A percentile compares a stretch with the other conserved stretches of the same genome.
phyloP scores from a whole-genome alignment of 2,329 filamentous ascomycete species.

The Arthrinium puccinioides region DNA sequence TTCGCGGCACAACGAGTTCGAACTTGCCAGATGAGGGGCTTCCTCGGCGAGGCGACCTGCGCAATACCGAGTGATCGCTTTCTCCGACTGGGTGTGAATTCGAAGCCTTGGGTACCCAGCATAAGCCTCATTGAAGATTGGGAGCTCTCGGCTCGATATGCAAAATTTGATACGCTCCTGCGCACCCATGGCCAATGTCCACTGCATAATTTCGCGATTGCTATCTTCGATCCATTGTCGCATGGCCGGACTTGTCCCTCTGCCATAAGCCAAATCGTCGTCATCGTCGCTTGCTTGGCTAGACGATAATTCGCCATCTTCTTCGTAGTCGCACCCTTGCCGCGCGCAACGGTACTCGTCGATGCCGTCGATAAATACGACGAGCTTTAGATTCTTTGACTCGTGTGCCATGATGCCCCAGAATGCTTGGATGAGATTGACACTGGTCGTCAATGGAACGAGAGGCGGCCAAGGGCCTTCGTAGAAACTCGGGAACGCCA shows the following conservation, averaged over 20 bases:
- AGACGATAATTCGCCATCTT: constrained; percentile 13
- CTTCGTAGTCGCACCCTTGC: constrained; percentile 15
- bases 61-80: constrained; percentile 3
- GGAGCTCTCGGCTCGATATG: constrained; percentile 4
- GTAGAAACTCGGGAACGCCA: constrained; percentile 12
- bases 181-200: constrained; percentile 6
- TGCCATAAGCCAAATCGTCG: too few species aligned
- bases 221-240: constrained; percentile 22
- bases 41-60: constrained; percentile 1
- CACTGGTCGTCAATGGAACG: constrained; percentile 15
- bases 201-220: constrained; percentile 16
- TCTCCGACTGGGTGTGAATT: not conserved
- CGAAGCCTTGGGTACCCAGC: not conserved
- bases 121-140: not conserved
- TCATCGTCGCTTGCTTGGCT: constrained; percentile 14
- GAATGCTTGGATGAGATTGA: constrained; percentile 20
- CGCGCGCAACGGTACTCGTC: constrained; percentile 22
- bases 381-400: constrained; percentile 16
- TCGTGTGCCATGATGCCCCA: constrained; percentile 20
- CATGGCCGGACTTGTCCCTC: constrained; percentile 15
- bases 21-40: not conserved
- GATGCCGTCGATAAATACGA: constrained; percentile 20
- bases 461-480: constrained; percentile 20
- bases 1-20: constrained; percentile 3
- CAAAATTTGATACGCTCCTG: not conserved